Percentiles rank a stretch among this genome's conserved stretches.
These are phyloP conservation scores for Penicillium corylophilum DNA, from an alignment of 2,329 filamentous ascomycete genomes.

Conservation along the genomic window DNA sequence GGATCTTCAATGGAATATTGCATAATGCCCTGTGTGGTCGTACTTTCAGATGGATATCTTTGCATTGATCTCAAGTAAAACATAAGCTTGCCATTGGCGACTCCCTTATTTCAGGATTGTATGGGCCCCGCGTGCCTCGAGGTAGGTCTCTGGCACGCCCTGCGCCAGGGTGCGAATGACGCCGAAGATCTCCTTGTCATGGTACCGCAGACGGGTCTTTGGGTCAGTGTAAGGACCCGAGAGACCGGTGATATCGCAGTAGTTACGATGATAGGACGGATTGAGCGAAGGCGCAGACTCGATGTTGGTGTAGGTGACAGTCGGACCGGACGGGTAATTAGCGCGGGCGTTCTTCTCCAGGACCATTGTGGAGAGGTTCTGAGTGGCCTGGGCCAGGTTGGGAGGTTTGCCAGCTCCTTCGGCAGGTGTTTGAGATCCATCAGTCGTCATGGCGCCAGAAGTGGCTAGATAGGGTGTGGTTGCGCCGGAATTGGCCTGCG, in stretches of 20 bases:
- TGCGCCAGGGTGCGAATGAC: constrained; percentile 78
- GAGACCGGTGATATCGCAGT: constrained; percentile 94
- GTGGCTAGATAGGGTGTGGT: constrained; percentile 61
- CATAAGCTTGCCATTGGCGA: not conserved
- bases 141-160: constrained; percentile 79
- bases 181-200: constrained; percentile 87
- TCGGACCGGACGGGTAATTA: constrained; percentile 58
- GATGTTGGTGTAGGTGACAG: constrained; percentile 91
- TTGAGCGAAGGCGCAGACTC: constrained; percentile 86
- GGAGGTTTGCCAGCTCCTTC: constrained; percentile 43
- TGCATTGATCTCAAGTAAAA: not conserved
- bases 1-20: not conserved
- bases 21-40: not conserved
- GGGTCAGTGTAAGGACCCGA: constrained; percentile 91
- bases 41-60: not conserved
- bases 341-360: constrained; percentile 70
- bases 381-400: constrained; percentile 86
- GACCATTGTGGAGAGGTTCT: constrained; percentile 82
- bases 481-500: constrained; percentile 76
- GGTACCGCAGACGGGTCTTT: constrained; percentile 89
- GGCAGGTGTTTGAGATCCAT: constrained; percentile 49
- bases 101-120: constrained; percentile 74
- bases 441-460: constrained; percentile 33
- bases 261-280: constrained; percentile 75
- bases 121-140: constrained; percentile 88